A percentile compares a stretch with the other conserved stretches of the same genome.
phyloP scores from a whole-genome alignment of 331 rosid species.

The Quercus phellos region DNA sequence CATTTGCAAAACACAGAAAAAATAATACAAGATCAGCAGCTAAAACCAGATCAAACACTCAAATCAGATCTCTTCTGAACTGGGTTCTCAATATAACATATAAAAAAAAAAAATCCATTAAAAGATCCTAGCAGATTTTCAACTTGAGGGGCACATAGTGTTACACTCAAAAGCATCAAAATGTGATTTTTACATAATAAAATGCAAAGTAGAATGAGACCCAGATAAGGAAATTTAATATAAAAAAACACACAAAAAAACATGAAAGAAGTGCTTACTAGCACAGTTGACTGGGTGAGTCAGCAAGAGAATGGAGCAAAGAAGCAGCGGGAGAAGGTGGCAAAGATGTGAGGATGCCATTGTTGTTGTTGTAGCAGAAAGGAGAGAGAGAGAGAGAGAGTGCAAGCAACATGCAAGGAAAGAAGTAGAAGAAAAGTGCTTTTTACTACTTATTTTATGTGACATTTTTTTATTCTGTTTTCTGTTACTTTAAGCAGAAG shows the following conservation, averaged over 20 bases:
- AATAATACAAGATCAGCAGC: constrained; percentile 26
- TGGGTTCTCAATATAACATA: constrained; percentile 3
- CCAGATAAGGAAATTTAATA: not conserved
- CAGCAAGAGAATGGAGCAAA: constrained; percentile 46
- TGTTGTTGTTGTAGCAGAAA: constrained; percentile 14
- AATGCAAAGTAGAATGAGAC: not conserved
- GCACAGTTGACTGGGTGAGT: constrained; percentile 53
- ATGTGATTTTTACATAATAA: not conserved
- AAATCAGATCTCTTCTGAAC: constrained; percentile 22
- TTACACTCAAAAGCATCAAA: not conserved
- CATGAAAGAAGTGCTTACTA: constrained; percentile 26
- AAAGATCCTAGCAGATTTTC: not conserved
- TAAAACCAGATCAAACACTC: constrained; percentile 18
- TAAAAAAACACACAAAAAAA: too few species aligned
- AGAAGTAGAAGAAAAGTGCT: not conserved
- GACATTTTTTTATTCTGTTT: not conserved
- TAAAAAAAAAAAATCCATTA: too few species aligned
- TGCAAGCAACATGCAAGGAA: not conserved
- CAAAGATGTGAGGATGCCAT: constrained; percentile 43
- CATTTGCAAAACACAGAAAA: constrained; percentile 2
- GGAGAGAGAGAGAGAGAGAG: not conserved
- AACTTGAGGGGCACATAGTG: not conserved
- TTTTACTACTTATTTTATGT: not conserved
- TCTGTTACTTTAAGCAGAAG: constrained; percentile 6
- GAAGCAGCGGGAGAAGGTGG: constrained; percentile 36